phyloP scores from a whole-genome alignment of 345 rosid species.

The Bruguiera gymnorhiza region DNA sequence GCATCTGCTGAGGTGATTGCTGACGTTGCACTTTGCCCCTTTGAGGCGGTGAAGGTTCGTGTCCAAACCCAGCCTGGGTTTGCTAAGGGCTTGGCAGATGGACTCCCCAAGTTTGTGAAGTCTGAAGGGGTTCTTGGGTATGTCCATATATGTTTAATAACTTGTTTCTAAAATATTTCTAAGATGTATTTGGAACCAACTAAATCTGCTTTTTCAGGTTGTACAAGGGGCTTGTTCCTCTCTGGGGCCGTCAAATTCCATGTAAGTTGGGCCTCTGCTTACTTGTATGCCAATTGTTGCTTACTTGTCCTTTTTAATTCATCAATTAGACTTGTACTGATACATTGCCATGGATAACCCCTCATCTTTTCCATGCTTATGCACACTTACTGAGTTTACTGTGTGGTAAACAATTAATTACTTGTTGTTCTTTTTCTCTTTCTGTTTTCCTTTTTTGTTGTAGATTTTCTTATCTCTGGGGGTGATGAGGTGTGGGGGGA shows the following conservation, averaged over 20 bases:
- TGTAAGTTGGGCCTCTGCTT: conserved; percentile 45
- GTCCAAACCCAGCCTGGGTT: conserved; percentile 99
- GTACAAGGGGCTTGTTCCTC: conserved; percentile 94
- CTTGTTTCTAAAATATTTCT: background rate
- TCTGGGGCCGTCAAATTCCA: conserved; percentile 99
- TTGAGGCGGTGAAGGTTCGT: conserved; percentile 97
- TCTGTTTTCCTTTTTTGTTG: too few relatives aligned
- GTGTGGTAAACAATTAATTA: too few relatives aligned
- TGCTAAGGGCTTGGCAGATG: conserved; percentile 88
- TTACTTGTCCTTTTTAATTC: background rate
- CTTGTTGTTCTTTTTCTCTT: too few relatives aligned
- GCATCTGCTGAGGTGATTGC: conserved; percentile 98
- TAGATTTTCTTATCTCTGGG: too few relatives aligned
- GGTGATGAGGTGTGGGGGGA: too few relatives aligned
- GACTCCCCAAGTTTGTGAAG: conserved; percentile 86
- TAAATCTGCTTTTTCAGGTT: conserved; percentile 43
- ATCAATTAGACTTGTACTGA: background rate
- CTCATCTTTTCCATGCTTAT: too few relatives aligned
- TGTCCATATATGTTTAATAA: conserved; percentile 18
- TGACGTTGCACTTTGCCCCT: conserved; percentile 88
- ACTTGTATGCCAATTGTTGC: too few relatives aligned
- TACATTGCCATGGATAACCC: background rate
- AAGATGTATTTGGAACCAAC: conserved; percentile 8
- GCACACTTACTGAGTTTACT: too few relatives aligned
- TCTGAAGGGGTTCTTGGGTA: conserved; percentile 91